A percentile compares a stretch with the other conserved stretches of the same genome.
phyloP scores from a whole-genome alignment of 148 eudicot species.

The Nepenthes gracilis region DNA sequence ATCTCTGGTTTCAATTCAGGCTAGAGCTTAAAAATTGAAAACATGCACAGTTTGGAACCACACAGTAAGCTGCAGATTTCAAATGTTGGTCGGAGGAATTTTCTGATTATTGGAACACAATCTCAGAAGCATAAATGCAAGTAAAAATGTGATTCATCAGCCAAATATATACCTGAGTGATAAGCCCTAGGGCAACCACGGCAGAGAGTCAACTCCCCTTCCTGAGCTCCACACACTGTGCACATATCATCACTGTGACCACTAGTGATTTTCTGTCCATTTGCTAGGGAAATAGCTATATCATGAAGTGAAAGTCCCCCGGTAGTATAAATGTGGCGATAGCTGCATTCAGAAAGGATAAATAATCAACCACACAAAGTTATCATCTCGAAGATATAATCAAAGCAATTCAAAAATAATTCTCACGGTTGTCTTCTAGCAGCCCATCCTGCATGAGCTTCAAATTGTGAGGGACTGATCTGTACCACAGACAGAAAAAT shows the following conservation, averaged over 20 bases:
- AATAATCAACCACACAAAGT: not conserved
- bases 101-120: too few relatives aligned
- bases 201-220: slow-evolving; percentile 70
- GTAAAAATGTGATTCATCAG: not conserved
- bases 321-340: slow-evolving; percentile 73
- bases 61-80: not conserved
- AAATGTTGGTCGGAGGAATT: not conserved
- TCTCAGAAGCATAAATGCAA: too few relatives aligned
- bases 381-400: slow-evolving; percentile 2
- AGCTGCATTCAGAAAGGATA: slow-evolving; percentile 26
- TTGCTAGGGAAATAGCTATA: slow-evolving; percentile 65
- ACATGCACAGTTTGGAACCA: not conserved
- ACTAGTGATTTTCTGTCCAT: slow-evolving; percentile 54
- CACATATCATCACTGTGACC: slow-evolving; percentile 97
- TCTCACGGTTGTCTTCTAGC: slow-evolving; percentile 97
- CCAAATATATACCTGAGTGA: slow-evolving; percentile 21
- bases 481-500: slow-evolving; percentile 19
- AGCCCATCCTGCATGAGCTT: slow-evolving; percentile 98
- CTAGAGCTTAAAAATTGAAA: not conserved
- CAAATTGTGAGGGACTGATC: slow-evolving; percentile 97
- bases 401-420: slow-evolving; percentile 3
- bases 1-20: too few relatives aligned
- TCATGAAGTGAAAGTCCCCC: slow-evolving; percentile 84
- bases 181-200: slow-evolving; percentile 65
- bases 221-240: slow-evolving; percentile 77